Evolutionary conservation across 495 filamentous ascomycete species (phyloP).

Genomic region (Penicillium coffeae): DNA sequence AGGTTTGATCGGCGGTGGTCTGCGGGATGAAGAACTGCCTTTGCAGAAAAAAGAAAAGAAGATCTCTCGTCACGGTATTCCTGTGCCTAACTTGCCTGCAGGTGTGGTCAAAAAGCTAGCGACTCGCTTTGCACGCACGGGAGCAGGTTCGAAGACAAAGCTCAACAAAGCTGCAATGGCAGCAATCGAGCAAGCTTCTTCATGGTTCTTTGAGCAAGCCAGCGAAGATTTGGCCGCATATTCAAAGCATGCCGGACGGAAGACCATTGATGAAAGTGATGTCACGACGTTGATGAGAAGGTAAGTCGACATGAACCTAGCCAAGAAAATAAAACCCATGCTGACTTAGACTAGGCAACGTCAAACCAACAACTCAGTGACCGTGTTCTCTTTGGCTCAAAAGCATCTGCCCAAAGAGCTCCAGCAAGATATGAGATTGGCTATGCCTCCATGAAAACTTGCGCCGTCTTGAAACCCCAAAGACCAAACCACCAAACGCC

Average conservation of each 20-base stretch:
- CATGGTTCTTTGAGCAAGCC: conserved; percentile 86
- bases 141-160: conserved; percentile 56
- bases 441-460: conserved; percentile 47
- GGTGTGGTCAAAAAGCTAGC: conserved; percentile 72
- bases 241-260: conserved; percentile 75
- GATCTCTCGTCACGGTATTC: conserved; percentile 68
- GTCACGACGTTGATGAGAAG: conserved; percentile 76
- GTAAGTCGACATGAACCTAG: conserved; percentile 36
- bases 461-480: conserved; percentile 9
- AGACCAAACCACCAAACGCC: conserved; percentile 25
- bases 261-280: conserved; percentile 82
- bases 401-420: conserved; percentile 78
- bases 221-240: conserved; percentile 75
- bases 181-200: conserved; percentile 71
- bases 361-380: conserved; percentile 64
- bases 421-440: conserved; percentile 74
- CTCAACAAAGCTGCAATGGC: conserved; percentile 69
- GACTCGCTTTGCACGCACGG: conserved; percentile 60
- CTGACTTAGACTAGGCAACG: conserved; percentile 63
- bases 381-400: conserved; percentile 78
- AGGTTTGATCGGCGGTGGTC: conserved; percentile 38
- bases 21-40: conserved; percentile 34
- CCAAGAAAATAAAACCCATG: conserved; percentile 8
- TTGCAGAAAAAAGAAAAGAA: conserved; percentile 44
- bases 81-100: conserved; percentile 68